Conservation (phyloP, 257 asterid species). For the Salvia miltiorrhiza region DNA sequence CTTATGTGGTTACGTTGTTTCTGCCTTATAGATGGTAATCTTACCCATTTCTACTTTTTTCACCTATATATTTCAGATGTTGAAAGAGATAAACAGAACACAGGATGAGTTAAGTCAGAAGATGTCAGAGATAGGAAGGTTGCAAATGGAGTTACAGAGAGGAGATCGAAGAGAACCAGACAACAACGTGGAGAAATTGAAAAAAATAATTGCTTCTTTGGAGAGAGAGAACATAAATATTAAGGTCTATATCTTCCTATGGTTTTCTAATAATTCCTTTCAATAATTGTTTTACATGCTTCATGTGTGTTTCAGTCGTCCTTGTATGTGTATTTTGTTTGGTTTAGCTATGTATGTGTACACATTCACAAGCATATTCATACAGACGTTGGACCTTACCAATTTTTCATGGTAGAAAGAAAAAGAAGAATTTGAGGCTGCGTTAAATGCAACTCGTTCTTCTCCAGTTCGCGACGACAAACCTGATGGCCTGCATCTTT, state of each 20-base stretch:
- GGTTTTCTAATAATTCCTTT: constrained; percentile 10
- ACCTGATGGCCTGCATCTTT: constrained; percentile 31
- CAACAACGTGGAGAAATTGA: constrained; percentile 48
- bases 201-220: constrained; percentile 43
- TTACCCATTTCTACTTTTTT: background rate
- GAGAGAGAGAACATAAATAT: constrained; percentile 66
- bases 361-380: constrained; percentile 20
- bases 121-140: constrained; percentile 51
- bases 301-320: background rate
- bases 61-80: constrained; percentile 35
- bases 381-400: constrained; percentile 28
- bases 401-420: constrained; percentile 59
- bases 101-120: constrained; percentile 64
- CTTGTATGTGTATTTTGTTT: background rate
- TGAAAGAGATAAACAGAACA: constrained; percentile 48
- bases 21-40: background rate
- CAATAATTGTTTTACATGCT: background rate
- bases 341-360: constrained; percentile 10
- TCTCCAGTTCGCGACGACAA: constrained; percentile 34
- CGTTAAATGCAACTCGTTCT: constrained; percentile 46
- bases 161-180: constrained; percentile 41
- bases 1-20: background rate
- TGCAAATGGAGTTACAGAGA: constrained; percentile 61
- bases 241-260: constrained; percentile 53
- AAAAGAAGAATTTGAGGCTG: constrained; percentile 65